Base-by-base conservation (phyloP, 441 rosid species). In the Rhodomyrtus psidioides region DNA sequence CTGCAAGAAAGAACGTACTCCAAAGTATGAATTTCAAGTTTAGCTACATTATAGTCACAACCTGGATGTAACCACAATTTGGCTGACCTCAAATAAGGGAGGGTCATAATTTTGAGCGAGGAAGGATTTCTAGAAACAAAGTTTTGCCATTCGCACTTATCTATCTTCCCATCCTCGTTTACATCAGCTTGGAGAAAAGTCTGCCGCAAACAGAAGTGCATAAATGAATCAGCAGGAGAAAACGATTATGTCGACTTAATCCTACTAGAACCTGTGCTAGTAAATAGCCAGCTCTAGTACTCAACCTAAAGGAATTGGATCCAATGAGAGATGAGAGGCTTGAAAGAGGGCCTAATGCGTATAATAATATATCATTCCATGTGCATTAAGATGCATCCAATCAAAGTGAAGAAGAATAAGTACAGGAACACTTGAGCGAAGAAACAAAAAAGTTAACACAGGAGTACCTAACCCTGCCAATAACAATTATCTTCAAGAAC, bases 31-130 rank as follows among this genome's bases (percentile, higher is more conserved):
- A 17, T 24, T 34, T 46, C 76, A 49, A 21, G 30, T 46, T 9
- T 7, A 30, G 21, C 23, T 55, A 42, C 49, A 39, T 6, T 13
- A 16, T 58, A 58, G 34, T 19, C 54, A 57, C 54, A 44, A 60
- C 28, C 42, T 55, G 30, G 49, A 84, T 19, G 15, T 19, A 28
- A 39, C 70, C 44, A 56, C 19, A 60, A 42, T 24, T 81, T 62
- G 28, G 15, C 79, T 86, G 34, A 86, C 87, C 84, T 86, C 59
- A 86, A 82, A 58, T 86, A 86, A 26, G 87, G 87, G 55, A 86
- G 87, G 39, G 82, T 86, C 84, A 82, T 86, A 55, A 86, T 86
- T 57, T 60, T 86, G 55, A 86, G 65, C 59, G 82, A 56, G 24
- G 87, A 86, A 17, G 87, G 87, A 59, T 86, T 82, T 62, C 15